Conservation (phyloP, 2,329 filamentous ascomycete species). For the Calycina marina region DNA sequence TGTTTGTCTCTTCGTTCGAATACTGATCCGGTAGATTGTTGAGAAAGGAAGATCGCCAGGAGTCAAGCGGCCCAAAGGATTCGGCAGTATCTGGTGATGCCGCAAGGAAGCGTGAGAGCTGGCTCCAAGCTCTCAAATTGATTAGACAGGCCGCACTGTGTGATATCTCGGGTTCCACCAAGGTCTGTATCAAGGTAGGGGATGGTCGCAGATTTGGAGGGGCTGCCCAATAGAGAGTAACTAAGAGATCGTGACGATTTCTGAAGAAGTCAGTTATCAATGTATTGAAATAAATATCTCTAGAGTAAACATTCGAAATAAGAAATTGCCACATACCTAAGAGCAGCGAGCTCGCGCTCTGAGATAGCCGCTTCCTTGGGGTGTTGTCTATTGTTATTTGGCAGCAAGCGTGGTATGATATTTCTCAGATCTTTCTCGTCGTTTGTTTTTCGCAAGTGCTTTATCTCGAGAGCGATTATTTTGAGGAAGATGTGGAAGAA, state of each 20-base stretch:
- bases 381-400: conserved; percentile 51
- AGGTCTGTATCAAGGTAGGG: conserved; percentile 38
- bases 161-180: conserved; percentile 43
- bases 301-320: too few relatives aligned
- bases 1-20: conserved; percentile 19
- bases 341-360: conserved; percentile 44
- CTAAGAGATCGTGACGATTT: conserved; percentile 57
- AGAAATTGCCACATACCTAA: too few relatives aligned
- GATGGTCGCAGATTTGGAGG: conserved; percentile 38
- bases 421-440: conserved; percentile 44
- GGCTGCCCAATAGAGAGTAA: conserved; percentile 50
- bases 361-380: conserved; percentile 46
- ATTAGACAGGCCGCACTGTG: conserved; percentile 54
- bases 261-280: too few relatives aligned
- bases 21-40: conserved; percentile 43
- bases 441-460: conserved; percentile 31
- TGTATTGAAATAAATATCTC: too few relatives aligned
- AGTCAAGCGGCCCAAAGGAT: conserved; percentile 33
- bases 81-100: conserved; percentile 28
- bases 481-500: conserved; percentile 58
- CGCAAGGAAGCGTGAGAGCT: conserved; percentile 44
- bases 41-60: conserved; percentile 44
- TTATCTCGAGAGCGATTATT: conserved; percentile 42
- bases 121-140: conserved; percentile 47
- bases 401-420: conserved; percentile 43